Base-by-base conservation (phyloP, 805 yeast genomes). In the Candida manassasensis region DNA sequence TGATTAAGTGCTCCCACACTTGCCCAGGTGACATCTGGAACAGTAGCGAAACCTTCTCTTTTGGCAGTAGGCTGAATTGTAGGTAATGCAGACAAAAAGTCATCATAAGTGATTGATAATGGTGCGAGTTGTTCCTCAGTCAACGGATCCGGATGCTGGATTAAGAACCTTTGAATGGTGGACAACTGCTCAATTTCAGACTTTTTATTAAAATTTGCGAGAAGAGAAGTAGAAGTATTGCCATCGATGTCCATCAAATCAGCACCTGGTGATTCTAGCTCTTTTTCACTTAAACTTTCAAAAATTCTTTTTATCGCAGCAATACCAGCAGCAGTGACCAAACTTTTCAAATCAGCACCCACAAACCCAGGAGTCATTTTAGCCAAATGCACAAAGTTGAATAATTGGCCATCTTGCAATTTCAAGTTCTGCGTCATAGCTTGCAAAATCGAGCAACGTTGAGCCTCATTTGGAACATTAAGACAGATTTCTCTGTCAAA, bases 1-100 rank as follows among this genome's bases (percentile, higher is more conserved):
- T 76, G 71, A 6, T 76, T 61, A 41, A 93, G 68, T 0, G 97
- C 98, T 43, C 98, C 98, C 22, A 93, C 95, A 53, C 82, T 84
- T 4, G 81, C 75, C 98, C 98, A 93, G 5, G 95, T 79, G 3
- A 93, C 96, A 55, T 93, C 97, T 0, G 98, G 98, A 9, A 93
- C 94, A 0, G 97, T 93, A 0, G 98, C 97, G 61, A 93, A 93
- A 0, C 98, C 98, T 68, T 93, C 98, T 57, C 98, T 81, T 53
- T 89, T 90, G 1, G 97, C 95, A 0, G 97, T 86, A 8, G 98
- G 98, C 62, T 93, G 98, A 29, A 93, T 83, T 0, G 89, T 79
- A 2, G 97, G 97, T 26, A 93, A 61, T 1, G 97, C 97, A 8
- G 75, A 69, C 22, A 84, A 44, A 54, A 93, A 93, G 55, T 93